Evolutionary conservation across 345 rosid genomes (phyloP).

Genomic region (Populus deltoides): DNA sequence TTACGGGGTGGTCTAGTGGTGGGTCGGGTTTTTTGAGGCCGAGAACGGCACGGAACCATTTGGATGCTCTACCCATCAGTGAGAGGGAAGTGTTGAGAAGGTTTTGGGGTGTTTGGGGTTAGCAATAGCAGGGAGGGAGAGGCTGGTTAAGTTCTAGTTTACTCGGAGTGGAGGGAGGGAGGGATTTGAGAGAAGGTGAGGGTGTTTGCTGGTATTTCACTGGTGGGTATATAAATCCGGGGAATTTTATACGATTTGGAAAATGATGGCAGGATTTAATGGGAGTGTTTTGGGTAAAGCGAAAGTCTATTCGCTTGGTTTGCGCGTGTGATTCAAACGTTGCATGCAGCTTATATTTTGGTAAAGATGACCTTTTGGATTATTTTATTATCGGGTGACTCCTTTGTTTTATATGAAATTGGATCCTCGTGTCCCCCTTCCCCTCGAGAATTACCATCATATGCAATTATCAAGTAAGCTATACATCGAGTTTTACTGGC

Average conservation of each 20-base stretch:
- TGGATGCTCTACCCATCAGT: conserved; percentile 77
- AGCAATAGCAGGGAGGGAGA: not conserved
- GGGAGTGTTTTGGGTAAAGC: not conserved
- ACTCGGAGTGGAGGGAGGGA: not conserved
- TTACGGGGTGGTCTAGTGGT: conserved; percentile 19
- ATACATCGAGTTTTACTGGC: no score
- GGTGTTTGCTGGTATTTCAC: not conserved
- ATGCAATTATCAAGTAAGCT: no score
- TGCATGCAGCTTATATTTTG: no score
- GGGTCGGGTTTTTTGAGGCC: conserved; percentile 64
- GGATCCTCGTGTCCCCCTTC: no score
- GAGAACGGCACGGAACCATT: conserved; percentile 68
- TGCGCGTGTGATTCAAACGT: not conserved
- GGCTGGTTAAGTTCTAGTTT: not conserved
- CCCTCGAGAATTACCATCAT: no score
- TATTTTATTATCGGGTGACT: no score
- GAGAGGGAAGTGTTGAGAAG: not conserved
- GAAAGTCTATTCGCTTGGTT: not conserved
- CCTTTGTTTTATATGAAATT: no score
- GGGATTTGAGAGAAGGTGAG: not conserved
- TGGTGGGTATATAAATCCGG: not conserved
- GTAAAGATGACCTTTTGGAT: no score
- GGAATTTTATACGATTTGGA: not conserved
- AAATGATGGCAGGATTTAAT: not conserved
- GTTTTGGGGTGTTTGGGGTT: not conserved